phyloP scores from a whole-genome alignment of 2,329 filamentous ascomycete species.

The Xylariaceae sp. region DNA sequence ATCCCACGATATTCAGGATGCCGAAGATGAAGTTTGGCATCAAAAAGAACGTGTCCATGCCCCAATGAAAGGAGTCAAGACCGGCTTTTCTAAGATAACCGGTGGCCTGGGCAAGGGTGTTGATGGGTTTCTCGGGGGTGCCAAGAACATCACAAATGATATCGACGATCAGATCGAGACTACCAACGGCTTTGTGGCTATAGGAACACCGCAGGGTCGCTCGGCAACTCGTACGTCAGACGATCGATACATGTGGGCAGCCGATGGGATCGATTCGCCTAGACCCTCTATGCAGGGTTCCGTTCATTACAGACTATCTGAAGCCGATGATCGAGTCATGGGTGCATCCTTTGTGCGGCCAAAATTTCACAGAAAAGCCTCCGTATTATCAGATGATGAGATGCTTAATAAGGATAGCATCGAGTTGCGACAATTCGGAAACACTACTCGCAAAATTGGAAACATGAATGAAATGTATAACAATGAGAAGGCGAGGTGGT shows the following conservation, averaged over 20 bases:
- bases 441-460: conserved; percentile 50
- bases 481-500: conserved; percentile 48
- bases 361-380: conserved; percentile 37
- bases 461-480: conserved; percentile 49
- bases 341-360: conserved; percentile 25
- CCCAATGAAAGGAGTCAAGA: conserved; percentile 31
- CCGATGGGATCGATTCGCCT: conserved; percentile 34
- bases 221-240: conserved; percentile 26
- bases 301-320: conserved; percentile 15
- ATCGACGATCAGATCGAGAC: conserved; percentile 51
- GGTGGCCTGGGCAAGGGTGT: conserved; percentile 47
- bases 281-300: conserved; percentile 28
- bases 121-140: conserved; percentile 42
- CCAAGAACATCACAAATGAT: conserved; percentile 45
- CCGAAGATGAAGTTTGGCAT: conserved; percentile 31
- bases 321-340: conserved; percentile 29
- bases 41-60: conserved; percentile 11
- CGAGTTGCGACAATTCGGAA: conserved; percentile 37
- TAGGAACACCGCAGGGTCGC: conserved; percentile 25
- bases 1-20: conserved; percentile 49
- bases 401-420: conserved; percentile 35
- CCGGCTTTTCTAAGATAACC: conserved; percentile 44
- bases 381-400: conserved; percentile 36
- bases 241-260: conserved; percentile 32
- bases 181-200: conserved; percentile 50